Base-by-base conservation (phyloP, 1,284 basidiomycete species). In the Thecaphora thlaspeos region DNA sequence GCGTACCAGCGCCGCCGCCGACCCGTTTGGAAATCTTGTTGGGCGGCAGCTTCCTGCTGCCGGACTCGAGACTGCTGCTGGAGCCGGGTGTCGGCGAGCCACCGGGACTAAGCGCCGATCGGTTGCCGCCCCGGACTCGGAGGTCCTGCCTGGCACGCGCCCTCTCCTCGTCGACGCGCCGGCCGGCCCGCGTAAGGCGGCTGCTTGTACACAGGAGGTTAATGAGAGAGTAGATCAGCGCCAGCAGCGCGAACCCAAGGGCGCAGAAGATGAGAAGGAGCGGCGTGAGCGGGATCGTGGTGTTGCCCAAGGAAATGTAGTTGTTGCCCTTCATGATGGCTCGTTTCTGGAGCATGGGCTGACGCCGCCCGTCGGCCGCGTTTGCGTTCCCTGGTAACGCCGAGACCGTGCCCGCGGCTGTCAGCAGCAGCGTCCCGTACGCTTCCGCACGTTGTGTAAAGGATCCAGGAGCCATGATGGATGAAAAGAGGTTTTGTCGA, bases 321-420 rank as follows among this genome's bases (percentile, higher is more conserved):
- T 65, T 45, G 54, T 65, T 51, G n/a, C 62, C 58, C 38, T 61
- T 61, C 62, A 65, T 65, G 49, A 65, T 61, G 36, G 57, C 62
- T n/a, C 62, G 53, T 23, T 43, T 53, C 22, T 64, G 56, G 45
- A 64, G 28, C 21, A 45, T 14, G 59, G 53, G 23, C 55, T 53
- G 2, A 56, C 54, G 0, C n/a, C n/a, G n/a, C n/a, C n/a, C n/a
- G n/a, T n/a, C n/a, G n/a, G n/a, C n/a, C n/a, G n/a, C n/a, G n/a
- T n/a, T n/a, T n/a, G n/a, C n/a, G n/a, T n/a, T 28, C 26, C 7
- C 11, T 28, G 26, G 26, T 28, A 28, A 28, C 11, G 26, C 26
- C 26, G 26, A 28, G 7, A 28, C 26, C 5, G 7, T 11, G 26
- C 7, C 26, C 26, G 26, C 11, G 26, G 26, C 26, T 5, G 26